These are phyloP conservation scores for Acacia concinna DNA, from an alignment of 331 rosid genomes.

Conservation along the genomic window DNA sequence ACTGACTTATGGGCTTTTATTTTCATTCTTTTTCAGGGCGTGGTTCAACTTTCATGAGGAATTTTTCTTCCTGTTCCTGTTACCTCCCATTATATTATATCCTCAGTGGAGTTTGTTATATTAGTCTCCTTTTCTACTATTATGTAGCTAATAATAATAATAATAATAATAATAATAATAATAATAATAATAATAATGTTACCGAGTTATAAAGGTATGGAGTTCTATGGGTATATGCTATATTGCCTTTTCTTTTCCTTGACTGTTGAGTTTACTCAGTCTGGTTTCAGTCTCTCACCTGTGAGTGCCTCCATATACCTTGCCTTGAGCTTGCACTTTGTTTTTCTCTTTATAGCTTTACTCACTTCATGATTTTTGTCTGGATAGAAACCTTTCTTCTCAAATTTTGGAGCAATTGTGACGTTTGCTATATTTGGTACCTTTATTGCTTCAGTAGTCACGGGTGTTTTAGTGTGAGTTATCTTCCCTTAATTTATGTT, in stretches of 20 bases:
- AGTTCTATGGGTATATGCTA: not conserved
- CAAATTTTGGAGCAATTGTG: slow-evolving; percentile 84
- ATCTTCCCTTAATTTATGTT: not conserved
- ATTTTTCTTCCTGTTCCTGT: slow-evolving; percentile 75
- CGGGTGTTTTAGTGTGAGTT: slow-evolving; percentile 78
- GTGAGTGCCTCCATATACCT: slow-evolving; percentile 45
- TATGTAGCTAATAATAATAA: not conserved
- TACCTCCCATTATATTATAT: slow-evolving; percentile 93
- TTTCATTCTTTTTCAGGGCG: slow-evolving; percentile 45
- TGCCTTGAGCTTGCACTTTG: not conserved
- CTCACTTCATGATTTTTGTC: not conserved
- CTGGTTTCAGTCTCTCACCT: slow-evolving; percentile 88
- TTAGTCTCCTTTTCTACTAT: not conserved
- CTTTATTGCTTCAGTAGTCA: slow-evolving; percentile 66
- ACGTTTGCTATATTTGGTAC: slow-evolving; percentile 77
- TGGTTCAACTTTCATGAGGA: slow-evolving; percentile 94
- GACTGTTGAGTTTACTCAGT: slow-evolving; percentile 67
- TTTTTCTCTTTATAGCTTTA: not conserved
- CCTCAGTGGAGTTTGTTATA: slow-evolving; percentile 30
- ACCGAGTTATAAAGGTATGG: too few species aligned
- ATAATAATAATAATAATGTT: too few species aligned
- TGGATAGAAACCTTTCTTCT: slow-evolving; percentile 74
- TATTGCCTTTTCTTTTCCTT: slow-evolving; percentile 45
- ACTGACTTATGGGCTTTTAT: not conserved
- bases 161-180: too few species aligned